Evolutionary conservation across 495 filamentous ascomycete species (phyloP).

Genomic region (Aspergillus egyptiacus): DNA sequence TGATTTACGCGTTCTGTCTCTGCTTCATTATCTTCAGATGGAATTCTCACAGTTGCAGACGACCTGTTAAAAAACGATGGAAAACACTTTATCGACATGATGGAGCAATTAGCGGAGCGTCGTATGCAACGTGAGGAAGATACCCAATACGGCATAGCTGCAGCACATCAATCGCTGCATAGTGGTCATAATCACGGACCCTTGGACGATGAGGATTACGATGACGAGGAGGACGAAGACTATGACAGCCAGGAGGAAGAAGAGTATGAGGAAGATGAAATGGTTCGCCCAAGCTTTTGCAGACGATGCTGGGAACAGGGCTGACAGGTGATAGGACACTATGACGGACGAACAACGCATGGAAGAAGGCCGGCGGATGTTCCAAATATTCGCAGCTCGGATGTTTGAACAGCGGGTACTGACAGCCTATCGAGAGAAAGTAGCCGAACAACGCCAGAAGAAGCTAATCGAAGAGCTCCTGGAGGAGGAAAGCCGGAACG

Average conservation of each 20-base stretch:
- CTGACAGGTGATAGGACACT: slow-evolving; percentile 60
- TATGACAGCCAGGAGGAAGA: slow-evolving; percentile 86
- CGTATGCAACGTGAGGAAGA: slow-evolving; percentile 96
- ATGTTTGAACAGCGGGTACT: slow-evolving; percentile 99
- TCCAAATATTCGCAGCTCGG: slow-evolving; percentile 97
- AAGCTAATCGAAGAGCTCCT: slow-evolving; percentile 88
- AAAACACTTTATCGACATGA: slow-evolving; percentile 99
- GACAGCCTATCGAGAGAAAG: slow-evolving; percentile 94
- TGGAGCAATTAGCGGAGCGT: slow-evolving; percentile 97
- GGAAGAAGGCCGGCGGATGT: slow-evolving; percentile 98
- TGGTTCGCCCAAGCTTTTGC: slow-evolving; percentile 41
- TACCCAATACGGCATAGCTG: slow-evolving; percentile 60
- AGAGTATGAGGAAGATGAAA: slow-evolving; percentile 81
- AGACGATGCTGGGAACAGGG: slow-evolving; percentile 10
- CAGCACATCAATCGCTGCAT: slow-evolving; percentile 56
- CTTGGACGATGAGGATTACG: slow-evolving; percentile 68
- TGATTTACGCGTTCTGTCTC: slow-evolving; percentile 20
- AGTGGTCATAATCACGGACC: slow-evolving; percentile 58
- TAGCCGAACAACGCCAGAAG: slow-evolving; percentile 82
- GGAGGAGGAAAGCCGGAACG: slow-evolving; percentile 68
- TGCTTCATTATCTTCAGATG: slow-evolving; percentile 53
- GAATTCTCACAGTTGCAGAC: slow-evolving; percentile 97
- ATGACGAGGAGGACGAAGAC: slow-evolving; percentile 79
- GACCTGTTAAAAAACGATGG: slow-evolving; percentile 98
- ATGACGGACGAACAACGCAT: slow-evolving; percentile 99